Conservation (phyloP, 495 filamentous ascomycete genomes). For the Bacidia rubella region DNA sequence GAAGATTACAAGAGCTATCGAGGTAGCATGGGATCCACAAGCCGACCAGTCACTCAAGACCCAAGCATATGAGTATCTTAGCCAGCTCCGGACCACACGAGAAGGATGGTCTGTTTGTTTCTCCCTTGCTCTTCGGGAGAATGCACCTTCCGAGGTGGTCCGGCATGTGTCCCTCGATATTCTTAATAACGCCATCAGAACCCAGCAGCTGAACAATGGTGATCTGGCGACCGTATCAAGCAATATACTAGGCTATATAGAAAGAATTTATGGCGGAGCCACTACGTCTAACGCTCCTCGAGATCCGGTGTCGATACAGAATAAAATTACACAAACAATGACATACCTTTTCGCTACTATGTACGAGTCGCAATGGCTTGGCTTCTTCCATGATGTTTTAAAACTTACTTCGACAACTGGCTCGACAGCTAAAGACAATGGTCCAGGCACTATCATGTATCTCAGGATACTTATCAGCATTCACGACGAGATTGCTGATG, state of each 20-base stretch:
- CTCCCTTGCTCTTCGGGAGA: constrained; percentile 66
- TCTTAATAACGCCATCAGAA: constrained; percentile 77
- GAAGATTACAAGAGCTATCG: constrained; percentile 82
- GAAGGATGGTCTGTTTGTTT: constrained; percentile 80
- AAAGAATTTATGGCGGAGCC: constrained; percentile 51
- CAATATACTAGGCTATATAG: constrained; percentile 62
- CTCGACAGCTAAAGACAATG: constrained; percentile 51
- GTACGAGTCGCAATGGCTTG: constrained; percentile 73
- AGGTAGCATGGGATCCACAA: constrained; percentile 70
- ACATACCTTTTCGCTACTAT: constrained; percentile 79
- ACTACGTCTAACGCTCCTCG: constrained; percentile 44
- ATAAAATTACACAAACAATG: constrained; percentile 90
- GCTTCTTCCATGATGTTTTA: constrained; percentile 79
- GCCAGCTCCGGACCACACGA: constrained; percentile 63
- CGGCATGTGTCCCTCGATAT: constrained; percentile 81
- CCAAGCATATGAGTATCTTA: constrained; percentile 80
- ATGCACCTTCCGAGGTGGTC: constrained; percentile 67
- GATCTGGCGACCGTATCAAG: constrained; percentile 59
- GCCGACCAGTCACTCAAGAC: constrained; percentile 60
- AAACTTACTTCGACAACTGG: constrained; percentile 41
- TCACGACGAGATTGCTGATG: constrained; percentile 95
- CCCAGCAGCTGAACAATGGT: constrained; percentile 51
- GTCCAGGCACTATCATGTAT: constrained; percentile 68
- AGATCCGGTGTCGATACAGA: constrained; percentile 52
- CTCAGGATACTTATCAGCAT: constrained; percentile 74